These are phyloP conservation scores for Fraxinus paxiana DNA, from an alignment of 305 asterid genomes.

Conservation along the genomic window DNA sequence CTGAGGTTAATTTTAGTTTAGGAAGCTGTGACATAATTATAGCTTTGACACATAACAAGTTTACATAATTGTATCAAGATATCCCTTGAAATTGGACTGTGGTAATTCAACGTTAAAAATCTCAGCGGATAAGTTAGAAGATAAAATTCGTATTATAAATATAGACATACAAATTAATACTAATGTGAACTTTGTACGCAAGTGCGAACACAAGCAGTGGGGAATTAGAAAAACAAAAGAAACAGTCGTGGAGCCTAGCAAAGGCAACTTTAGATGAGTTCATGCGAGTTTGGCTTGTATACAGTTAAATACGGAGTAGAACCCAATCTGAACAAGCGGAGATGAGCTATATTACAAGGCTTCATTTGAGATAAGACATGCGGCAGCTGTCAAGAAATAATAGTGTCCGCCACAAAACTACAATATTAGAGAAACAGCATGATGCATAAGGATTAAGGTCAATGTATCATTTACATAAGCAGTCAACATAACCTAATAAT, in stretches of 20 bases:
- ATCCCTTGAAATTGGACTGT: neutral
- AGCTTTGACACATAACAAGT: neutral
- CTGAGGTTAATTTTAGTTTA: neutral
- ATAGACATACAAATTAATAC: neutral
- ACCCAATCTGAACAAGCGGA: neutral
- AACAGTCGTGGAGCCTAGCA: neutral
- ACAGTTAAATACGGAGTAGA: neutral
- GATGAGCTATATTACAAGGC: neutral
- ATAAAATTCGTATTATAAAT: neutral
- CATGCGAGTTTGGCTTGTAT: neutral
- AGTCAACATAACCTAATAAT: neutral
- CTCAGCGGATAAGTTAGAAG: neutral
- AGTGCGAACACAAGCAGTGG: neutral
- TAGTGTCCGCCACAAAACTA: neutral
- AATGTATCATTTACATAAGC: conserved; percentile 12
- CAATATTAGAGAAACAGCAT: neutral
- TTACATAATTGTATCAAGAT: neutral
- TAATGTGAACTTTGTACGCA: neutral
- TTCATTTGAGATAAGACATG: neutral
- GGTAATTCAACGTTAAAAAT: neutral
- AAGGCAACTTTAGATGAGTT: neutral
- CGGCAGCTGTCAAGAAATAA: neutral
- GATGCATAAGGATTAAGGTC: neutral
- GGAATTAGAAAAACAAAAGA: neutral
- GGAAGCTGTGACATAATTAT: neutral